Evolutionary conservation across 1,139 yeast species (phyloP).

Genomic region (Magnusiomyces ingens): DNA sequence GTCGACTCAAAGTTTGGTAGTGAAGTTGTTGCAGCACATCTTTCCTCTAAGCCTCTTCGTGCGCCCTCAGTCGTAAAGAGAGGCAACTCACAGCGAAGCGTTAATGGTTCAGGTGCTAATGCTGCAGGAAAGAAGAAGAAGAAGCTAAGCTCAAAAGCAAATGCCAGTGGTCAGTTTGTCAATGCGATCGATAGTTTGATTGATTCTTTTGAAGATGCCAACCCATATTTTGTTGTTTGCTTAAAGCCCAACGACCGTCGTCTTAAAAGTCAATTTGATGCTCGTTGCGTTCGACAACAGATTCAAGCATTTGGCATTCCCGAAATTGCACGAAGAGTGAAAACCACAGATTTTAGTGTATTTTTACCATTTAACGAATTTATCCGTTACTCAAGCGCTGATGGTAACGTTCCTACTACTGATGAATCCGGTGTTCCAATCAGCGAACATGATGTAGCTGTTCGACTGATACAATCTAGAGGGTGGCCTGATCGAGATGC

Average conservation of each 20-base stretch:
- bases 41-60: slow-evolving; percentile 37
- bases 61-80: slow-evolving; percentile 33
- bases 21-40: slow-evolving; percentile 35
- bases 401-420: slow-evolving; percentile 17
- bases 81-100: slow-evolving; percentile 13
- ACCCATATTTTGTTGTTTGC: slow-evolving; percentile 38
- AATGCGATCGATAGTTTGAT: slow-evolving; percentile 33
- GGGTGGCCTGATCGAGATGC: slow-evolving; percentile 38
- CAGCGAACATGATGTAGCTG: slow-evolving; percentile 34
- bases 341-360: slow-evolving; percentile 34
- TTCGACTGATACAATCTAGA: slow-evolving; percentile 26
- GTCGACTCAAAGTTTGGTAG: slow-evolving; percentile 33
- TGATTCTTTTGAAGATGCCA: slow-evolving; percentile 35
- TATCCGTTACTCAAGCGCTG: slow-evolving; percentile 26
- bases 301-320: slow-evolving; percentile 38
- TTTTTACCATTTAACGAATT: slow-evolving; percentile 37
- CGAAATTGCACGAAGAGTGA: slow-evolving; percentile 36
- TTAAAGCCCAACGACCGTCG: slow-evolving; percentile 39
- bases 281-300: slow-evolving; percentile 39
- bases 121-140: slow-evolving; percentile 16
- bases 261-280: slow-evolving; percentile 35
- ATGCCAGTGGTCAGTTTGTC: slow-evolving; percentile 34
- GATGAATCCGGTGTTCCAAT: slow-evolving; percentile 14
- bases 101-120: slow-evolving; percentile 6
- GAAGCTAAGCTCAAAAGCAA: slow-evolving; percentile 21